Evolutionary conservation across 441 rosid genomes (phyloP).

Genomic region (Bocquillonia castaneifolia): DNA sequence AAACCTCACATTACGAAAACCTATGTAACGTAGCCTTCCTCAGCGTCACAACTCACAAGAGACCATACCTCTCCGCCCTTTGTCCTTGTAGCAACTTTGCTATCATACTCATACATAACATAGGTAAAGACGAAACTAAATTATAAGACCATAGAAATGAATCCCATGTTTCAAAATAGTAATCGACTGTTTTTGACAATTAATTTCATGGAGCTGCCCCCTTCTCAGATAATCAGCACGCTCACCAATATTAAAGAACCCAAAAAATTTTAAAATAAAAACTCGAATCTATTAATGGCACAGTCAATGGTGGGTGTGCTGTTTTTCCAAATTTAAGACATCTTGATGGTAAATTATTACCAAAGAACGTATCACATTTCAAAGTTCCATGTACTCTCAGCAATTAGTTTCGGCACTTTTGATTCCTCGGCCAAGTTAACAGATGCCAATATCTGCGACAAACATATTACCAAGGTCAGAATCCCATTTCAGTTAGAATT

Average conservation of each 20-base stretch:
- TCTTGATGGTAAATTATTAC: slow-evolving; percentile 8
- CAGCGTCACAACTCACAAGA: no score
- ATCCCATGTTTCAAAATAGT: neutral
- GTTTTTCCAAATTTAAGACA: slow-evolving; percentile 21
- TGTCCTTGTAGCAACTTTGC: no score
- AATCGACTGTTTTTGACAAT: slow-evolving; percentile 5
- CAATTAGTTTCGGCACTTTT: slow-evolving; percentile 56
- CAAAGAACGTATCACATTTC: slow-evolving; percentile 37
- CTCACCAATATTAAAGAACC: no score
- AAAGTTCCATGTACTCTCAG: slow-evolving; percentile 65
- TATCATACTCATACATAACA: no score
- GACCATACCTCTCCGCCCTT: no score
- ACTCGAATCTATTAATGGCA: slow-evolving; percentile 12
- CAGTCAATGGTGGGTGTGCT: slow-evolving; percentile 6
- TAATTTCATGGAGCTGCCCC: slow-evolving; percentile 17
- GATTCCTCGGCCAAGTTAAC: slow-evolving; percentile 56
- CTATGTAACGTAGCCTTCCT: no score
- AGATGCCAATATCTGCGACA: slow-evolving; percentile 50
- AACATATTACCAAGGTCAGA: slow-evolving; percentile 7
- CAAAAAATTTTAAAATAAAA: no score
- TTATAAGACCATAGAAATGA: neutral
- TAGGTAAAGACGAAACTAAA: neutral
- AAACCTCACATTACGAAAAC: no score
- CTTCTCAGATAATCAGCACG: slow-evolving; percentile 16
- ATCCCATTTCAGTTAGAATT: slow-evolving; percentile 1